A percentile compares a stretch with the other conserved stretches of the same genome.
These are phyloP conservation scores for Rhizopus delemar DNA, from an alignment of 371 early-diverging fungal species.

Conservation along the genomic window DNA sequence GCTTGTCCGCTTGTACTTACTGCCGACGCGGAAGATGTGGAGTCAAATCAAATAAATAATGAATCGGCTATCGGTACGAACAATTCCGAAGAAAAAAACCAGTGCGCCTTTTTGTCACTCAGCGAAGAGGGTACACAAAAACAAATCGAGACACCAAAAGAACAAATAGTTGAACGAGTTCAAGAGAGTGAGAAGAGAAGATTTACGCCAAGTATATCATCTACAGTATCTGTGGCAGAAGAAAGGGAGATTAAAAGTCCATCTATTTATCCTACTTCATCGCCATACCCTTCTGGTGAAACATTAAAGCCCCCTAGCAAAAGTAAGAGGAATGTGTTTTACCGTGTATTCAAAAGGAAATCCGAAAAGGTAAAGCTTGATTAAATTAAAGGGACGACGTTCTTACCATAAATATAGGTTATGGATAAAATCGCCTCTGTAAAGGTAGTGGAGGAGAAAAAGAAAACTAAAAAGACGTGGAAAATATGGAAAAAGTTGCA, in stretches of 20 bases:
- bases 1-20: background rate
- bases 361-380: background rate
- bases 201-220: background rate
- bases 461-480: background rate
- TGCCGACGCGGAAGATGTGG: background rate
- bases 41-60: background rate
- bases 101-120: slow-evolving; percentile 1
- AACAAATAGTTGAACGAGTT: background rate
- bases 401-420: background rate
- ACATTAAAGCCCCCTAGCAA: background rate
- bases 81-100: slow-evolving; percentile 1
- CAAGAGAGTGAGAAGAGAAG: background rate
- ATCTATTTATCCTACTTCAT: background rate
- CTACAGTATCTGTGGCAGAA: background rate
- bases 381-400: too few species aligned
- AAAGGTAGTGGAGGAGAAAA: background rate
- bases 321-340: background rate
- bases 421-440: background rate
- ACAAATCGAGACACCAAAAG: too few species aligned
- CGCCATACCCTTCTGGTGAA: background rate
- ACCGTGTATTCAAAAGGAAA: background rate
- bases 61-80: slow-evolving; percentile 1
- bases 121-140: background rate
- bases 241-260: background rate
- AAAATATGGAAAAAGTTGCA: background rate